Conservation (phyloP, 768 basidiomycete genomes). For the Podaxis pistillaris region DNA sequence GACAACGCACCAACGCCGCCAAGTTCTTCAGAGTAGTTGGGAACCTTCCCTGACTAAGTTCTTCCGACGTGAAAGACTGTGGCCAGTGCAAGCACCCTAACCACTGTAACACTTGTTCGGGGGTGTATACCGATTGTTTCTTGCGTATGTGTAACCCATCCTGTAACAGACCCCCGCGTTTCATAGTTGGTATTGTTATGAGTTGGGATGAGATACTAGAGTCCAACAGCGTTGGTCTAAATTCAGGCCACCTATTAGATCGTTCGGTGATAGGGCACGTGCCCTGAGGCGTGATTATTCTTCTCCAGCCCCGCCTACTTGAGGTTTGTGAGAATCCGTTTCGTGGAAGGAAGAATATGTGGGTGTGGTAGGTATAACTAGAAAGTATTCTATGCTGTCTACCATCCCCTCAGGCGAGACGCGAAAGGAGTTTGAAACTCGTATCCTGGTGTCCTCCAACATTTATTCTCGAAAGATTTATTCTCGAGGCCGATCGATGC, state of each 20-base stretch:
- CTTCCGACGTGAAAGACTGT: background rate
- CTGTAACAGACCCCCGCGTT: background rate
- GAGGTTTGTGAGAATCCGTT: too few relatives aligned
- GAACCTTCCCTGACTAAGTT: background rate
- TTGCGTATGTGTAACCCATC: background rate
- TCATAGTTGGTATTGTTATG: background rate
- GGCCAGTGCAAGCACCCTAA: constrained; percentile 2
- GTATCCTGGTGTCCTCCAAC: too few relatives aligned
- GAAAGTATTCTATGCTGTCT: too few relatives aligned
- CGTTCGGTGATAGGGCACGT: background rate
- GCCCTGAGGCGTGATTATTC: background rate
- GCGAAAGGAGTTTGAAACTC: too few relatives aligned
- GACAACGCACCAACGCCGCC: background rate
- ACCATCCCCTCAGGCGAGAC: too few relatives aligned
- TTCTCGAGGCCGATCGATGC: too few relatives aligned
- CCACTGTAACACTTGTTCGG: background rate
- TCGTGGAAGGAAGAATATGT: too few relatives aligned
- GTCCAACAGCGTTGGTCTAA: background rate
- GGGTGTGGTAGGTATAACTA: too few relatives aligned
- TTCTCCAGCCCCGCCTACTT: background rate
- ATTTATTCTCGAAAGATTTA: too few relatives aligned
- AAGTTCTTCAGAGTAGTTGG: background rate
- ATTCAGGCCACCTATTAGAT: background rate
- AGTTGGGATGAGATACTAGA: background rate
- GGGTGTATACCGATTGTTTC: background rate